Conservation (phyloP, 2,329 filamentous ascomycete genomes). For the Aureobasidium sp. region DNA sequence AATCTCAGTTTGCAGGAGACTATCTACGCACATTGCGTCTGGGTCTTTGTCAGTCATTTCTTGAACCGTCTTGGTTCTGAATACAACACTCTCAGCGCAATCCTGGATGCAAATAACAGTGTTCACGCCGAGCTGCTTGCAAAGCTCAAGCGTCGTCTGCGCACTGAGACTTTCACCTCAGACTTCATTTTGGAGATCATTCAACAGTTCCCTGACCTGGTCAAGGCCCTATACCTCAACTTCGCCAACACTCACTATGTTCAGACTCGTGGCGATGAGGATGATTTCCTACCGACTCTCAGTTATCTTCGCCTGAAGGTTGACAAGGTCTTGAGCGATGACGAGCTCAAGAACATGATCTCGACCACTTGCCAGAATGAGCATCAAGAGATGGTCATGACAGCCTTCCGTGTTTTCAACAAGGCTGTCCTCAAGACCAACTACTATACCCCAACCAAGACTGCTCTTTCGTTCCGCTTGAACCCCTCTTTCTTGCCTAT, state of each 20-base stretch:
- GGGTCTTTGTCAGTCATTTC: slow-evolving; percentile 98
- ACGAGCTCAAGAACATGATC: slow-evolving; percentile 67
- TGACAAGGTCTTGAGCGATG: slow-evolving; percentile 69
- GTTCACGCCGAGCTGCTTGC: slow-evolving; percentile 79
- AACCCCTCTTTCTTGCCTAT: slow-evolving; percentile 82
- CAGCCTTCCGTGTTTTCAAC: slow-evolving; percentile 94
- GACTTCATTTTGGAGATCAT: slow-evolving; percentile 99
- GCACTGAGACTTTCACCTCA: slow-evolving; percentile 94
- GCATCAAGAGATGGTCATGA: slow-evolving; percentile 98
- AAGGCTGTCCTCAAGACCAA: slow-evolving; percentile 91
- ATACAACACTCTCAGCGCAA: slow-evolving; percentile 76
- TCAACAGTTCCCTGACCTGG: slow-evolving; percentile 76
- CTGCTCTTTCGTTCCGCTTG: slow-evolving; percentile 91
- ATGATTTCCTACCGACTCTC: slow-evolving; percentile 64
- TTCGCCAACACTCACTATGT: slow-evolving; percentile 85
- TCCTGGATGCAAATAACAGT: slow-evolving; percentile 74
- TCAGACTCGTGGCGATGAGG: slow-evolving; percentile 55
- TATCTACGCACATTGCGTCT: slow-evolving; percentile 93
- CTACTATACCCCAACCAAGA: slow-evolving; percentile 95
- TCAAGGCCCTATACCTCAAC: slow-evolving; percentile 80
- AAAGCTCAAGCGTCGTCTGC: slow-evolving; percentile 90
- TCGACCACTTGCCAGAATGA: slow-evolving; percentile 78
- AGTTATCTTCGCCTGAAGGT: slow-evolving; percentile 60
- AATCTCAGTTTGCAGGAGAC: slow-evolving; percentile 90
- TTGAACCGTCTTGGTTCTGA: slow-evolving; percentile 89